Evolutionary conservation across 805 yeast species (phyloP).

Genomic region (Suhomyces vadensis): DNA sequence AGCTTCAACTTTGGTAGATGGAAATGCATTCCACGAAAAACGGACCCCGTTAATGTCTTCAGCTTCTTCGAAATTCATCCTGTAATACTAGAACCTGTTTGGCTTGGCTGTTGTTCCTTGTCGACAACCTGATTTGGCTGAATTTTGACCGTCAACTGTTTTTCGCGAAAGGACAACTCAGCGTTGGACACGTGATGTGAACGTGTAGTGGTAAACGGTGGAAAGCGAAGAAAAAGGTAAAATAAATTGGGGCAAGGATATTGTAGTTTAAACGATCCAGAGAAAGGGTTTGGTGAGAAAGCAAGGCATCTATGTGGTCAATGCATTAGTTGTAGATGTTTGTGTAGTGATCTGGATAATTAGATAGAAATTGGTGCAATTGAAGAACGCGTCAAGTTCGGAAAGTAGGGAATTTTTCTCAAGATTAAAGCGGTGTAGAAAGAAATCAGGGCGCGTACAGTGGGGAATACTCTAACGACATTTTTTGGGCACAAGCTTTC

Average conservation of each 20-base stretch:
- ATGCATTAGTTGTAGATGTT: too few species aligned
- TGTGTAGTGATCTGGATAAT: too few species aligned
- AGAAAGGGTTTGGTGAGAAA: too few species aligned
- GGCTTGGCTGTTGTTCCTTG: slow-evolving; percentile 2
- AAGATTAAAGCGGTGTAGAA: too few species aligned
- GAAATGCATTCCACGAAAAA: slow-evolving; percentile 67
- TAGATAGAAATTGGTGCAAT: too few species aligned
- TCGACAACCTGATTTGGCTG: slow-evolving; percentile 2
- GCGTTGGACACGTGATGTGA: slow-evolving; percentile 7
- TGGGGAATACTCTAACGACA: too few species aligned
- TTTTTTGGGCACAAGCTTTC: too few species aligned
- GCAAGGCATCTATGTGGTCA: too few species aligned
- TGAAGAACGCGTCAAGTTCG: too few species aligned
- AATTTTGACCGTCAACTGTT: slow-evolving; percentile 9
- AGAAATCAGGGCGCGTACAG: too few species aligned
- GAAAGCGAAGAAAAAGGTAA: neutral
- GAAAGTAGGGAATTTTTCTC: too few species aligned
- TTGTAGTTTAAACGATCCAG: too few species aligned
- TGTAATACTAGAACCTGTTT: slow-evolving; percentile 2
- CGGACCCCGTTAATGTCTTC: slow-evolving; percentile 49
- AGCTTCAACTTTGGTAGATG: slow-evolving; percentile 86
- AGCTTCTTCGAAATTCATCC: slow-evolving; percentile 44
- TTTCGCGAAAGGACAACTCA: slow-evolving; percentile 13
- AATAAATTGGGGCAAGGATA: neutral
- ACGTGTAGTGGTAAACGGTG: neutral